phyloP scores from a whole-genome alignment of 371 early-diverging fungal species.

The Massospora cicadina region DNA sequence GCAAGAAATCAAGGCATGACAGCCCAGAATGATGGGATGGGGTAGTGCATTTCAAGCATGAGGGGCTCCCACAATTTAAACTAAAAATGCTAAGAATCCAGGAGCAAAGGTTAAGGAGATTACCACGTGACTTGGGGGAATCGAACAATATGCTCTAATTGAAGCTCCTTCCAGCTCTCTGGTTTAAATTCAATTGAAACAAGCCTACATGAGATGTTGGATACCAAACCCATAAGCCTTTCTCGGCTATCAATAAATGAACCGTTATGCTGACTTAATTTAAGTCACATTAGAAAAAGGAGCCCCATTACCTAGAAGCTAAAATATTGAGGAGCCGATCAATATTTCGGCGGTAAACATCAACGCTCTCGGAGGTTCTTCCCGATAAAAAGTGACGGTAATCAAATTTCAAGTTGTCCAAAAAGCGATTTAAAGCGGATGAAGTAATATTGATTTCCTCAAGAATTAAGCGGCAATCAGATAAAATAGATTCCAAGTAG shows the following conservation, averaged over 20 bases:
- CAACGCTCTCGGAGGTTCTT: neutral
- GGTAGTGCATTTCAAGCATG: constrained; percentile 40
- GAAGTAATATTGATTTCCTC: neutral
- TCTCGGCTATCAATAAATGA: neutral
- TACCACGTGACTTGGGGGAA: constrained; percentile 37
- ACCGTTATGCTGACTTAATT: neutral
- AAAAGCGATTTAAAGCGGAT: neutral
- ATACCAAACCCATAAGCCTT: constrained; percentile 14
- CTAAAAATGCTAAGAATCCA: constrained; percentile 6
- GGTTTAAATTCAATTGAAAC: constrained; percentile 34
- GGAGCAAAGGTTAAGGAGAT: constrained; percentile 6
- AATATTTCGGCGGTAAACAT: neutral
- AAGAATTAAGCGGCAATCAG: neutral
- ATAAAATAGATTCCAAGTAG: neutral
- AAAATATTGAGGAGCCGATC: neutral
- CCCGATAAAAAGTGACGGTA: constrained; percentile 6
- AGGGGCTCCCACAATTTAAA: constrained; percentile 19
- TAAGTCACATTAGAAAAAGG: neutral
- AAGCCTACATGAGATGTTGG: constrained; percentile 23
- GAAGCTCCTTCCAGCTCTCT: constrained; percentile 42
- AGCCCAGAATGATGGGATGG: constrained; percentile 24
- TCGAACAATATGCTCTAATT: constrained; percentile 38
- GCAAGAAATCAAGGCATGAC: constrained; percentile 30
- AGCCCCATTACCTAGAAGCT: neutral
- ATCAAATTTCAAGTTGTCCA: neutral